Evolutionary conservation across 768 basidiomycete genomes (phyloP), one percentile per base, ranked within the genome.

Genomic region (Dacryopinax primogenitus): DNA sequence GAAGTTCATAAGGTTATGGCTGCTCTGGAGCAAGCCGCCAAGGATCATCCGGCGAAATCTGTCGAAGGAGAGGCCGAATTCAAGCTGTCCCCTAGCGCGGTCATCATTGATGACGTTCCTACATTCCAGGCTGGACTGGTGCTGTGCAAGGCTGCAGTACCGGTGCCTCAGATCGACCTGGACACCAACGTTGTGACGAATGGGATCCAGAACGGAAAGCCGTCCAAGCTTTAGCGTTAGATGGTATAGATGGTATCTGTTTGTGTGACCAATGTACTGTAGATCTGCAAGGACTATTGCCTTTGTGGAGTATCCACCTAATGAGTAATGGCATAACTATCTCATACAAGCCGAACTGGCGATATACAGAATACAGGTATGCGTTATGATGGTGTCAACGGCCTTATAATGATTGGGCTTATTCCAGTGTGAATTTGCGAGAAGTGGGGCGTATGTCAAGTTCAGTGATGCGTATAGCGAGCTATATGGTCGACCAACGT

Each of bases 21-120:
- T 32, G 76, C 80, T 66, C 77, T 96, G 30, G 82, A 85, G 3
- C 76, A 71, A 12, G 71, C 95, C 33, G 76, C 86, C 18, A 76
- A 81, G 62, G 75, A 79, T 66, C 77, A 84, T 68, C 86, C 87
- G 12, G 78, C 62, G 1, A 66, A 69, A 41, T 64, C 41, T 23
- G 65, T 62, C 23, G 65, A 16, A n/a, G 66, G 51, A 11, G 67
- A 33, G 7, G 77, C 79, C 62, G 77, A 78, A 44, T 81, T 82
- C 64, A 72, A 70, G 23, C 71, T 79, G 33, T 75, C 77, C 63
- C 75, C 76, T 3, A 79, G 78, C 32, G 86, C 82, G 4, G 81
- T 81, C 9, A 82, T 81, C 69, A 83, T 95, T 64, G 74, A 86
- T 65, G 86, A 92, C 70, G 72, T 84, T 33, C 77, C 81, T 66